Evolutionary conservation across 2,329 filamentous ascomycete genomes (phyloP), one percentile per base, ranked within the genome.

Genomic region (Fusarium redolens): DNA sequence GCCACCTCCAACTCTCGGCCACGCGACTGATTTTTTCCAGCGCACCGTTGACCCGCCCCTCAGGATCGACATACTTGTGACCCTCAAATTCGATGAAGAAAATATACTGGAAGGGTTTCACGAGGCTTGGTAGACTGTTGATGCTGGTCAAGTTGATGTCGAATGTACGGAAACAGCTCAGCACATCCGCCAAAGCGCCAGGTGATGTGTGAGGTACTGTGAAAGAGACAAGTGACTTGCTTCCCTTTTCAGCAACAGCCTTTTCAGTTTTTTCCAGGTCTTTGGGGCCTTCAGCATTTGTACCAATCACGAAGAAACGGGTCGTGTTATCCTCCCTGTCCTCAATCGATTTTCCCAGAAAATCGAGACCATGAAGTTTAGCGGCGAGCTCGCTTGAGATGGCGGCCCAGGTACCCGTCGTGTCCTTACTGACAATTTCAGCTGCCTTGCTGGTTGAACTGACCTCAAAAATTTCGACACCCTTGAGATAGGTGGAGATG

Each of bases 1-100:
- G 79, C 90, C 91, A 93, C 78, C 91, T 87, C 85, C 88, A 92
- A 51, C 83, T 86, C 80, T 89, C 84, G n/a, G 90, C 90, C 70
- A 90, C 87, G 35, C 79, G 80, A 3, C 82, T 83, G 72, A 95
- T 84, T 71, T 88, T 87, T 56, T 83, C 83, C 79, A 95, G 81
- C 31, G 90, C 92, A 28, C 82, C 82, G 65, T 88, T 86, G 20
- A 95, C 91, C 68, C 86, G 85, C 7, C 86, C 88, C 58, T 87
- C 85, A 4, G 85, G 85, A 75, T 90, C 89, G 25, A 81, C 75
- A 59, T 79, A 69, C 66, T 74, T 82, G 79, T 90, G 87, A 3
- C 92, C 92, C 80, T 92, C 89, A 77, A 97, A 95, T 85, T 98
- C 96, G 35, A 98, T 91, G 79, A 98, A 95, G 84, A 98, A 98